Evolutionary conservation across 2,329 filamentous ascomycete species (phyloP), one percentile per base, ranked within the genome.

Genomic region (Trichoderma harzianum): DNA sequence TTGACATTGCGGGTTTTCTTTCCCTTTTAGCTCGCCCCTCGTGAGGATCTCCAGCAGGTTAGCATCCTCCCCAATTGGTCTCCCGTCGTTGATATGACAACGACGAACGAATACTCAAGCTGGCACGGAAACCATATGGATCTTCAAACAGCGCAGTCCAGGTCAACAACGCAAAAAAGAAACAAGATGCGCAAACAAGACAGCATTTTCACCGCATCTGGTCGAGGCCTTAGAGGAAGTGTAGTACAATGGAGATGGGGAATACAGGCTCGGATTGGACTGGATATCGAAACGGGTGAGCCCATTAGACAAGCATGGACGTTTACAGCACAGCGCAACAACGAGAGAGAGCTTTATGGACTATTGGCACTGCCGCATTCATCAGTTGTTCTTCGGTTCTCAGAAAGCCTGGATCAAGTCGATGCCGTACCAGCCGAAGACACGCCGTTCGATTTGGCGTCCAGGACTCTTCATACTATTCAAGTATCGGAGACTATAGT

Each of bases 201-300:
- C 75, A 85, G 86, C 28, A 78, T 94, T 16, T 94, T 92, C 79
- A 87, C 88, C 26, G 91, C 90, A 57, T 90, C 90, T 24, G 90
- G 91, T 0, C 88, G 88, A 74, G 90, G 90, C 0, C 80, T 82
- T 1, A 86, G 85, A 34, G 92, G 92, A 11, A 86, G 87, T 8
- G 83, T 95, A 28, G 88, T 89, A 3, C 92, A 95, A 77, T 84
- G 93, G 73, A 87, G 92, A 73, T 85, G 89, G 79, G 93, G 93
- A 5, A 82, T 93, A 32, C 89, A 92, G 76, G 93, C 91, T 21
- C 89, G 87, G 70, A 88, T 93, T 74, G 89, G 87, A 1, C 76
- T 89, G 6, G 86, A 89, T 26, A 82, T 90, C 12, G 85, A 88
- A 26, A 86, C 84, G 57, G 82, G 81, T 8, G 81, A 82, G 7